Evolutionary conservation across 805 yeast genomes (phyloP), one percentile per base, ranked within the genome.

Genomic region (Ogataea paradorogensis): DNA sequence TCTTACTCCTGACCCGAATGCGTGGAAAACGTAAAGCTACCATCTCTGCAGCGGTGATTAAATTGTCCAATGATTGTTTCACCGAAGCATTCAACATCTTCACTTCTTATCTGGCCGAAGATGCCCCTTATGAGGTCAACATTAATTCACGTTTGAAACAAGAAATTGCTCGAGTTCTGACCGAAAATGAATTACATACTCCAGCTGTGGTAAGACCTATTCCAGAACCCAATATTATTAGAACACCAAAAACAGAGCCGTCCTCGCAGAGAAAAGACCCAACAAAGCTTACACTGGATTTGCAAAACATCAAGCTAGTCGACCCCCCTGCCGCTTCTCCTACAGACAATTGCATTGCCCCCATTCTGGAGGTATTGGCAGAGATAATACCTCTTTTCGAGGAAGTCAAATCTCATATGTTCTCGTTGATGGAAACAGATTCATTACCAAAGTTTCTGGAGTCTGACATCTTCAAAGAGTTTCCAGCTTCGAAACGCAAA

Each of bases 51-150:
- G 74, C 75, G 1, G 53, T 76, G 11, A 57, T 61, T 4, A 55
- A 55, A 29, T 61, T 77, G 18, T 67, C 79, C 2, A 74, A 72
- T 38, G 78, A 73, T 35, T 78, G 87, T 47, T 56, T 82, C 10
- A 74, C 84, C 2, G 66, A 71, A 42, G 82, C 82, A 0, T 84
- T 79, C 58, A 73, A 71, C 35, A 76, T 87, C 22, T 86, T 76
- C 56, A 72, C 82, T 6, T 71, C 84, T 0, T 86, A 76, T 57
- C 67, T 88, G 34, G 71, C 82, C 11, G 60, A 69, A 14, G 84
- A 83, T 13, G 76, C 95, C 0, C 83, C 90, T 0, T 77, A 70
- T 48, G 82, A 80, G 41, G 63, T 88, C 24, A 88, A 88, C 51
- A 77, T 88, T 34, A 82, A 82, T 46, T 58, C 63, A 2, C 39